Base-by-base conservation (phyloP, 2,329 filamentous ascomycete species). In the Colletotrichum australisinense region DNA sequence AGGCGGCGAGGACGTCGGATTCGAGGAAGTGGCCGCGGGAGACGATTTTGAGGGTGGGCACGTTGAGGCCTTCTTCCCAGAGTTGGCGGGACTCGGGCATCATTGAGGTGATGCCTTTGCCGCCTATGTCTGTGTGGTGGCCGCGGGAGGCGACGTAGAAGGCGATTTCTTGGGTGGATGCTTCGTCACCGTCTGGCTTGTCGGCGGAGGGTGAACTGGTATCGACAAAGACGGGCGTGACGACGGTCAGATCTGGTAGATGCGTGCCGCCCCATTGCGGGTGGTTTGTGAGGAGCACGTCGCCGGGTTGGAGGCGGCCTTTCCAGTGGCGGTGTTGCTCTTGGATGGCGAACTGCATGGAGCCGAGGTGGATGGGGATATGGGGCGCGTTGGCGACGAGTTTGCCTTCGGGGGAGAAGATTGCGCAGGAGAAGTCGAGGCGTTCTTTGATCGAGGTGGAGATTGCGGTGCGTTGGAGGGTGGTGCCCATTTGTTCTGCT, bases 401-500 rank as follows among this genome's bases (percentile, higher is more conserved):
- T n/a, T 80, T 79, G n/a, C 83, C 84, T 5, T 81, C 77, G 0
- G 84, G 82, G 0, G 82, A 83, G 72, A 86, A 85, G 22, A 86
- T 78, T 11, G 84, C 84, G 35, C 84, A 86, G 0, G 82, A 84
- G 69, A 84, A 85, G 77, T 86, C 84, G 1, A 85, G 78, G 4
- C 84, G 80, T 68, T 85, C 84, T 66, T 83, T 84, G 73, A 85
- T 85, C 59, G 84, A 86, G 11, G 86, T 88, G 0, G 86, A 88
- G 11, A 90, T 87, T 0, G 85, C 85, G 0, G 88, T 90, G 75
- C 88, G 87, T 64, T 90, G 88, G 19, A 90, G 79, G 0, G 88
- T 89, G 5, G 86, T 86, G 42, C 88, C 88, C 88, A 90, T 90
- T 74, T 90, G 88, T 72, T 90, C 88, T 0, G 88, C 88, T 24